Percentiles rank a stretch among this genome's conserved stretches.
phyloP scores from a whole-genome alignment of 2,329 filamentous ascomycete species.

The Fusarium albidum region DNA sequence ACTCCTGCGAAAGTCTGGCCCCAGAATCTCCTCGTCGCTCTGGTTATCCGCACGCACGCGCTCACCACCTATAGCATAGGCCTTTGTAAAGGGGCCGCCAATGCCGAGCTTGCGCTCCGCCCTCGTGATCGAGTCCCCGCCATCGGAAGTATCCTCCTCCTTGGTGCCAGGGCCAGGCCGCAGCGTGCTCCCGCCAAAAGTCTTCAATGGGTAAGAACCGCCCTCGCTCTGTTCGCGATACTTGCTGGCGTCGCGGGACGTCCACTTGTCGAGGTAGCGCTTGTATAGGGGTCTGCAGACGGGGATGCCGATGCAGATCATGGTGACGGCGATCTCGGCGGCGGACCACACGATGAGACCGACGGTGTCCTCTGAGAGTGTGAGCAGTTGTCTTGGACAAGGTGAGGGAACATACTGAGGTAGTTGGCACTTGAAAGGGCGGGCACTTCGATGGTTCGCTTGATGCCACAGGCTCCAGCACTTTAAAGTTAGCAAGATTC shows the following conservation, averaged over 20 bases:
- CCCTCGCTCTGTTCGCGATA: conserved; percentile 23
- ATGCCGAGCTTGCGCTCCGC: conserved; percentile 19
- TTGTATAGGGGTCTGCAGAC: conserved; percentile 50
- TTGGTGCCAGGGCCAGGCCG: not conserved
- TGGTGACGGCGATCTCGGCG: conserved; percentile 49
- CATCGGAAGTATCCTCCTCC: conserved; percentile 3
- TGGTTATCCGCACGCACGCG: conserved; percentile 16
- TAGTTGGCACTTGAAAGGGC: conserved; percentile 39
- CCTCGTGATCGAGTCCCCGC: conserved; percentile 11
- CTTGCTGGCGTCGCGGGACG: conserved; percentile 34
- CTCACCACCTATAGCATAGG: conserved; percentile 1
- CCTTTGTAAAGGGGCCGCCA: conserved; percentile 5
- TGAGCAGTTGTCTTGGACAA: too few relatives aligned
- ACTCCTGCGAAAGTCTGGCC: conserved; percentile 22
- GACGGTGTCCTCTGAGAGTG: conserved; percentile 44
- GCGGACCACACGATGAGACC: conserved; percentile 49
- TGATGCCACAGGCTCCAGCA: conserved; percentile 42
- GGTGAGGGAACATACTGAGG: conserved; percentile 12
- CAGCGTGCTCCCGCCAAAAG: conserved; percentile 25
- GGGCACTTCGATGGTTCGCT: conserved; percentile 40
- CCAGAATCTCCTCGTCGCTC: conserved; percentile 35
- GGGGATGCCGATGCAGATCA: conserved; percentile 52
- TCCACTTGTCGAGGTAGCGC: conserved; percentile 29
- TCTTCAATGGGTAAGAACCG: conserved; percentile 22
- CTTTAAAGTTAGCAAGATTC: not conserved